phyloP scores from a whole-genome alignment of 2,329 filamentous ascomycete genomes.

The Fusarium goolgardi region DNA sequence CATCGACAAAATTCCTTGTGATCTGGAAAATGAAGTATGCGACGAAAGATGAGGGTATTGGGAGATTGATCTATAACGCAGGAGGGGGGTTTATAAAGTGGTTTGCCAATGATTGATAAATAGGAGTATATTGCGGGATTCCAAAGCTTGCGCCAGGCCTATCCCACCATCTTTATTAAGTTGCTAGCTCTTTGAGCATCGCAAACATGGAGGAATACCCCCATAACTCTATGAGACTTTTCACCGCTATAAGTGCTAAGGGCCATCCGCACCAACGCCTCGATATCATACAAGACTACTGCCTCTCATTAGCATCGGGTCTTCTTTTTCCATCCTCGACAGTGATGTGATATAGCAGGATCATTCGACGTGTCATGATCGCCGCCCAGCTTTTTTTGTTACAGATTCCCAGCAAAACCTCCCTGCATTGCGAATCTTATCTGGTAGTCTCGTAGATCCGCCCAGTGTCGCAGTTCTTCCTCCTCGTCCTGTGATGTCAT shows the following conservation, averaged over 20 bases:
- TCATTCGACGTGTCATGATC: neutral
- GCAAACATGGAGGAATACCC: neutral
- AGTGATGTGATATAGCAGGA: neutral
- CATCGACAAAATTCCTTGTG: slow-evolving; percentile 3
- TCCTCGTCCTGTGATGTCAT: slow-evolving; percentile 74
- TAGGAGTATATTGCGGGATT: neutral
- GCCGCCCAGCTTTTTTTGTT: neutral
- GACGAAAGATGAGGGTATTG: neutral
- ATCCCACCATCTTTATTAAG: neutral
- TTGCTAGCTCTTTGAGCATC: slow-evolving; percentile 2
- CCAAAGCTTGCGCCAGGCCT: neutral
- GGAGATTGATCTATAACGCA: neutral
- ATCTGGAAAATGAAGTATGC: slow-evolving; percentile 1
- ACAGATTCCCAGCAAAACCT: slow-evolving; percentile 58
- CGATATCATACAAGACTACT: slow-evolving; percentile 19
- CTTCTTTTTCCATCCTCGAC: neutral
- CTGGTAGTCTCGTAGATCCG: slow-evolving; percentile 82
- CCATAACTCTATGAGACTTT: neutral
- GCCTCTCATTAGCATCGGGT: neutral
- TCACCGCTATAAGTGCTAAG: neutral
- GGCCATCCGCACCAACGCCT: neutral
- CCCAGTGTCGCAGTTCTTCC: slow-evolving; percentile 80
- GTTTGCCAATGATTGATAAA: neutral
- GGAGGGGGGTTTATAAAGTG: neutral
- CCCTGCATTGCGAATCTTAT: slow-evolving; percentile 75